A percentile compares a stretch with the other conserved stretches of the same genome.
Evolutionary conservation across 2,329 filamentous ascomycete species (phyloP).

Genomic region (Diaporthe helianthi): DNA sequence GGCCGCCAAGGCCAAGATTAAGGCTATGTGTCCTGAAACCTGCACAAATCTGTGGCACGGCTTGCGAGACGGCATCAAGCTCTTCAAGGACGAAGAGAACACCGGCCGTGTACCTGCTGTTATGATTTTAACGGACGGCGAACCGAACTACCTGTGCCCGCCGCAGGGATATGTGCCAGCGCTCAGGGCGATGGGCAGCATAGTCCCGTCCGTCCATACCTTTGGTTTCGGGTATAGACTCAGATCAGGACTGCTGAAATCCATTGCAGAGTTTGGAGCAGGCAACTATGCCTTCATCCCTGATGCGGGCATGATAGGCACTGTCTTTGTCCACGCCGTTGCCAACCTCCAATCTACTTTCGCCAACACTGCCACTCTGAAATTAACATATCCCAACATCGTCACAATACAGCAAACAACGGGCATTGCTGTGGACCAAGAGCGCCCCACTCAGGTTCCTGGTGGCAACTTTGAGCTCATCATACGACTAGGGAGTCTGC

Average conservation of each 20-base stretch:
- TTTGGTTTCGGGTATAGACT: conserved; percentile 62
- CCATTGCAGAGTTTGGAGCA: conserved; percentile 62
- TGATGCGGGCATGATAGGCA: conserved; percentile 67
- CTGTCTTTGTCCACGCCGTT: conserved; percentile 67
- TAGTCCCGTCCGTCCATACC: conserved; percentile 57
- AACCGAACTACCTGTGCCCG: conserved; percentile 62
- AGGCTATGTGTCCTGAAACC: conserved; percentile 46
- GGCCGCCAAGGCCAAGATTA: conserved; percentile 50
- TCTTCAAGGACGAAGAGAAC: conserved; percentile 49
- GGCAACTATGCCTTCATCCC: conserved; percentile 69
- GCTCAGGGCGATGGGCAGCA: conserved; percentile 49
- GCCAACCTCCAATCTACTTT: conserved; percentile 67
- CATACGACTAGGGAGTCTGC: conserved; percentile 58
- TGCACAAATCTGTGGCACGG: conserved; percentile 67
- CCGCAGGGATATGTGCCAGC: conserved; percentile 61
- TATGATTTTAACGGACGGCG: conserved; percentile 62
- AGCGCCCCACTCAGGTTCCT: neutral
- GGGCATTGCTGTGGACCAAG: conserved; percentile 48
- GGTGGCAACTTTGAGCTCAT: conserved; percentile 42
- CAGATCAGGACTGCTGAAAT: conserved; percentile 62
- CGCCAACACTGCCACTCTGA: conserved; percentile 54
- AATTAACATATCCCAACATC: conserved; percentile 47
- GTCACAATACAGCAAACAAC: conserved; percentile 50
- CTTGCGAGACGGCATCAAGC: conserved; percentile 55
- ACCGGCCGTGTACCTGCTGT: conserved; percentile 54